Evolutionary conservation across 78 protist genomes (phyloP).

Genomic region (Speleostelium caveatum): DNA sequence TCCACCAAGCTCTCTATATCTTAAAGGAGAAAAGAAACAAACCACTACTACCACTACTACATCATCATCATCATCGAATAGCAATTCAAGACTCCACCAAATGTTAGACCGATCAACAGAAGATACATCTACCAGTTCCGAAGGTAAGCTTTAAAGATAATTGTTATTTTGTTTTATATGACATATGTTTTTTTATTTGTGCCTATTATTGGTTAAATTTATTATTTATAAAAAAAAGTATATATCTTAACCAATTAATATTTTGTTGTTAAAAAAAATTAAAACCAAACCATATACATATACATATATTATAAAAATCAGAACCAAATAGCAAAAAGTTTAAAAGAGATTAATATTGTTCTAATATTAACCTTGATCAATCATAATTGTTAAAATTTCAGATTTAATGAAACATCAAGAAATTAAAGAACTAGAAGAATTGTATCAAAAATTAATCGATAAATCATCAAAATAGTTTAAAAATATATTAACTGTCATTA

Average conservation of each 20-base stretch:
- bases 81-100: not conserved
- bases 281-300: no score
- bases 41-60: conserved; percentile 18
- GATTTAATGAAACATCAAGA: not conserved
- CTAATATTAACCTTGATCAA: not conserved
- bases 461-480: not conserved
- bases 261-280: no score
- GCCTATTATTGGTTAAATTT: not conserved
- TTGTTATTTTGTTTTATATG: not conserved
- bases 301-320: no score
- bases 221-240: no score
- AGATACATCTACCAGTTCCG: not conserved
- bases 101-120: not conserved
- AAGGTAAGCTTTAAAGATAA: not conserved
- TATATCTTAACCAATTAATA: no score
- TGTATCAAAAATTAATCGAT: not conserved
- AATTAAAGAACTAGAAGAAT: not conserved
- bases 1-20: conserved; percentile 6
- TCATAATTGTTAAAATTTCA: not conserved
- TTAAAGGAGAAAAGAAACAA: conserved; percentile 10
- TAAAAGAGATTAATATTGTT: not conserved
- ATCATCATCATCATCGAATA: not conserved
- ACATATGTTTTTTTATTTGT: no score
- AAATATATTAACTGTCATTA: conserved; percentile 24
- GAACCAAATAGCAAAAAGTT: no score